Base-by-base conservation (phyloP, 345 rosid species). In the Camelina hispida region DNA sequence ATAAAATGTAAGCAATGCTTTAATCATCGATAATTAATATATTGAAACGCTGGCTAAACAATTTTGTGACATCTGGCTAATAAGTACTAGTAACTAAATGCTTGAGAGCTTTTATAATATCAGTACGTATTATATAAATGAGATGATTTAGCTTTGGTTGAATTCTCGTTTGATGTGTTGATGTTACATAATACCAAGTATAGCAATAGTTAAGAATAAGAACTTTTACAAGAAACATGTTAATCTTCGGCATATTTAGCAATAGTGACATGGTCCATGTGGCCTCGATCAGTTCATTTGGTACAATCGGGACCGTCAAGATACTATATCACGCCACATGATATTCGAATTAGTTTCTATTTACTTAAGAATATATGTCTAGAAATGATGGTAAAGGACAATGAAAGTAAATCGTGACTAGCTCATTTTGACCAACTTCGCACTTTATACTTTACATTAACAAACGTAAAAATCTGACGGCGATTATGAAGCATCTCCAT, bases 201-300 rank as follows among this genome's bases (percentile, higher is more conserved):
- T 62, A 51, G 67, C 58, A 48, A 50, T 71, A 37, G 28, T 60
- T 48, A 71, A 9, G 12, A 60, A 11, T 60, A n/a, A 10, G 30
- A 61, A 48, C 18, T 23, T 71, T 47, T 7, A 34, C 52, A 37
- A 50, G 30, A 71, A 60, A 61, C 75, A 51, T 61, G 68, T 61
- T 61, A 51, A 61, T 50, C 38, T 71, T 61, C 42, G 51, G 52
- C 61, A 37, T 71, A 51, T 35, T 48, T 50, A 71, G 75, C 52
- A 61, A 60, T 48, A 2, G 28, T 56, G 73, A 60, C 50, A 61
- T 61, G 51, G 52, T 61, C 75, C 67, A 60, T 48, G 75, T 71
- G 66, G 54, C 11, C 25, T 58, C 16, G 25, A 70, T 70, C 57
- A 17, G 48, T 70, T 59, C 51, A 71, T 48, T 13, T 60, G 51